Percentiles rank a stretch among this genome's conserved stretches.
These are phyloP conservation scores for Aureobasidium sp. DNA, from an alignment of 2,329 filamentous ascomycete genomes.

Conservation along the genomic window DNA sequence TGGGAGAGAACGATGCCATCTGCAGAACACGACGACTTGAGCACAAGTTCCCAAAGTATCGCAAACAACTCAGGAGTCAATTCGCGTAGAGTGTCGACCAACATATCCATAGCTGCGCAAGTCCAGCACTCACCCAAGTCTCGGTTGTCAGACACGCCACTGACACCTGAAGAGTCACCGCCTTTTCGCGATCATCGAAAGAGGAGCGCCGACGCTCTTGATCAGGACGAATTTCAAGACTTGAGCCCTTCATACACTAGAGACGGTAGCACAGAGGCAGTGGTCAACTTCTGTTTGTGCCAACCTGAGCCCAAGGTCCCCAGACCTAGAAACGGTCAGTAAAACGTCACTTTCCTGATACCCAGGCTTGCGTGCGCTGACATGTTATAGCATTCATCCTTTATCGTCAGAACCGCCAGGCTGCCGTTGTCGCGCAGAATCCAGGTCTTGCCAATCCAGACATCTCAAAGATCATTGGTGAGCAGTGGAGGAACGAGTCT, in stretches of 20 bases:
- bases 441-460: conserved; percentile 92
- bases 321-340: conserved; percentile 63
- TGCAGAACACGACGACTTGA: conserved; percentile 20
- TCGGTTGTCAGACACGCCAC: conserved; percentile 26
- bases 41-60: conserved; percentile 13
- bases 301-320: conserved; percentile 66
- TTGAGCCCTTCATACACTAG: conserved; percentile 25
- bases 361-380: conserved; percentile 28
- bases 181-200: conserved; percentile 29
- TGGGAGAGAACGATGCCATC: conserved; percentile 32
- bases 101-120: conserved; percentile 23
- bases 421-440: conserved; percentile 69
- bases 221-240: conserved; percentile 27
- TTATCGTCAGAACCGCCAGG: conserved; percentile 89
- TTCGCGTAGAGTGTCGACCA: conserved; percentile 25
- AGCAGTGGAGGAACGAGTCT: conserved; percentile 77
- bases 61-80: conserved; percentile 4
- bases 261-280: conserved; percentile 34
- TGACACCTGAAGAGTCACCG: conserved; percentile 32
- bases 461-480: conserved; percentile 93
- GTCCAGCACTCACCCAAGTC: conserved; percentile 26
- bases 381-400: conserved; percentile 77
- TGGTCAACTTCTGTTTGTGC: conserved; percentile 57
- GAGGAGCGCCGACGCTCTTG: conserved; percentile 26
- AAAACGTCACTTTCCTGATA: conserved; percentile 18